Conservation (phyloP, 2,329 filamentous ascomycete genomes). For the Kalmusia sp. region DNA sequence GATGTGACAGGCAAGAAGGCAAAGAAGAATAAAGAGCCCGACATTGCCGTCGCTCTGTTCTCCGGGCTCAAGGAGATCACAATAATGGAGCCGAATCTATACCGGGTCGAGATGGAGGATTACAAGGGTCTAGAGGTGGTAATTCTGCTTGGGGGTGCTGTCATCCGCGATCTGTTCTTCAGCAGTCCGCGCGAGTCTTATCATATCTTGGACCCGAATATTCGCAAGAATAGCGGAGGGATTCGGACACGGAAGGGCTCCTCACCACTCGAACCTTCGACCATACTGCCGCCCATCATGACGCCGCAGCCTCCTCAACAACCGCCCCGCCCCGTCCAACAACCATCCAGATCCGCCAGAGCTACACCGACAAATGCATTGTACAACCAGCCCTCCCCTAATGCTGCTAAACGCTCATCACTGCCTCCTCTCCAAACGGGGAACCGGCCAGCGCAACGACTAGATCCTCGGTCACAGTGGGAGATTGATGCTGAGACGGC, state of each 20-base stretch:
- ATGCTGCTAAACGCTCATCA: conserved; percentile 33
- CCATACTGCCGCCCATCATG: conserved; percentile 39
- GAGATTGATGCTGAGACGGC: conserved; percentile 59
- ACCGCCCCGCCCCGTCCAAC: conserved; percentile 29
- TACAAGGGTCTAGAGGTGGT: conserved; percentile 90
- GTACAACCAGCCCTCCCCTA: conserved; percentile 23
- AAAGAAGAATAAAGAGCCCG: conserved; percentile 82
- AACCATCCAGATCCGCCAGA: conserved; percentile 20
- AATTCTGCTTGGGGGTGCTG: conserved; percentile 66
- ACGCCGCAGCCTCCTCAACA: conserved; percentile 39
- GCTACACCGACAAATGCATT: conserved; percentile 22
- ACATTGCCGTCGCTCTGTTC: conserved; percentile 93
- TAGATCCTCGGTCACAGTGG: conserved; percentile 61
- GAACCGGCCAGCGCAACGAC: conserved; percentile 27
- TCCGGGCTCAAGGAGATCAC: conserved; percentile 75
- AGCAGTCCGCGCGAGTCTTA: conserved; percentile 75
- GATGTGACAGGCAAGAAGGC: conserved; percentile 68
- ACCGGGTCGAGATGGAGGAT: conserved; percentile 90
- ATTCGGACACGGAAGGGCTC: conserved; percentile 44
- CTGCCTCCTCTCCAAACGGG: conserved; percentile 38
- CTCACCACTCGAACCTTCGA: conserved; percentile 36
- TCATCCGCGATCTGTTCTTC: conserved; percentile 69
- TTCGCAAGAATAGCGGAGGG: conserved; percentile 46
- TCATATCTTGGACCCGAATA: conserved; percentile 66
- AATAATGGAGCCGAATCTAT: conserved; percentile 91